These are phyloP conservation scores for Cyanodermella asteris DNA, from an alignment of 2,329 filamentous ascomycete genomes.

Conservation along the genomic window DNA sequence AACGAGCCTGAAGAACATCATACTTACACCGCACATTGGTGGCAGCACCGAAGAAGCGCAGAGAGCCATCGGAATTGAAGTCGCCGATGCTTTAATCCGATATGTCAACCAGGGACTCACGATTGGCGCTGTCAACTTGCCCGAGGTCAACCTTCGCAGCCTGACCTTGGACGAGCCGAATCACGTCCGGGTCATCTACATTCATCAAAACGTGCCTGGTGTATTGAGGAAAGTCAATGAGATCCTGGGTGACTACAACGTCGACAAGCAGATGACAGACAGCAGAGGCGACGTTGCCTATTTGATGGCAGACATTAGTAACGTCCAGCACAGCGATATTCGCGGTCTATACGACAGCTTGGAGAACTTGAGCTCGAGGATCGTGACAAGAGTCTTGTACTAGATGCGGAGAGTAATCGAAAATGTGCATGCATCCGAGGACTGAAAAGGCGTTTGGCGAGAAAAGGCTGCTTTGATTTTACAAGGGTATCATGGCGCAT, in stretches of 20 bases:
- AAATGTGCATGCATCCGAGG: too few species aligned
- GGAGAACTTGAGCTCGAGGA: slow-evolving; percentile 54
- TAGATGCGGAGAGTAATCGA: too few species aligned
- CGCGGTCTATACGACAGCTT: slow-evolving; percentile 68
- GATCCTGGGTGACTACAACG: slow-evolving; percentile 83
- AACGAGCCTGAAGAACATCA: slow-evolving; percentile 68
- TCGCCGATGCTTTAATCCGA: slow-evolving; percentile 64
- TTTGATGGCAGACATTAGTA: slow-evolving; percentile 91
- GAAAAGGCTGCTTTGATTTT: too few species aligned
- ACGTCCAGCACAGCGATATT: slow-evolving; percentile 59
- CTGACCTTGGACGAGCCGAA: slow-evolving; percentile 75
- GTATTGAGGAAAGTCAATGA: slow-evolving; percentile 90
- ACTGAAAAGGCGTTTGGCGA: too few species aligned
- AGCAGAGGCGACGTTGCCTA: slow-evolving; percentile 87
- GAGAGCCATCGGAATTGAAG: slow-evolving; percentile 84
- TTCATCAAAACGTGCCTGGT: slow-evolving; percentile 90
- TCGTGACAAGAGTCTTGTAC: slow-evolving; percentile 24
- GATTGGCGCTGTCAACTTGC: slow-evolving; percentile 81
- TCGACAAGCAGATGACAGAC: slow-evolving; percentile 97
- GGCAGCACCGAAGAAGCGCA: slow-evolving; percentile 96
- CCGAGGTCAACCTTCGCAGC: slow-evolving; percentile 80
- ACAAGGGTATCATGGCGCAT: too few species aligned
- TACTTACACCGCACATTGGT: slow-evolving; percentile 90
- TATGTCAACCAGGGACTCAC: slow-evolving; percentile 95
- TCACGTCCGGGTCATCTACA: slow-evolving; percentile 79